Conservation (phyloP, 805 yeast species). For the Teunomyces barrocoloradensis region DNA sequence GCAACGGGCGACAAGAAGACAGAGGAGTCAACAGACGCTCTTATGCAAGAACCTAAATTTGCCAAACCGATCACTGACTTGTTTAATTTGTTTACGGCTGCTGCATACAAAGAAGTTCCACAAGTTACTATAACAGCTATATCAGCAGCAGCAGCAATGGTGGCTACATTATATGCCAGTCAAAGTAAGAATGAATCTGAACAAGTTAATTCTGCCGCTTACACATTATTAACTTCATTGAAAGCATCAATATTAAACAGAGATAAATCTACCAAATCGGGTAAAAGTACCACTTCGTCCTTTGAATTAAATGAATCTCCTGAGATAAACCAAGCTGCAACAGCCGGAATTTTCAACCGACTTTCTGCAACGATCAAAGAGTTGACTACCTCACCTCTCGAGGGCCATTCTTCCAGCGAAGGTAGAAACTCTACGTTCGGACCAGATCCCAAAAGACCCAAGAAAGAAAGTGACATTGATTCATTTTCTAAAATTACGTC, state of each 20-base stretch:
- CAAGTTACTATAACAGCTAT: constrained; percentile 33
- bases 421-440: background rate
- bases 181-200: constrained; percentile 17
- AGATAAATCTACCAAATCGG: background rate
- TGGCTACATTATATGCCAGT: constrained; percentile 36
- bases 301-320: background rate
- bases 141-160: constrained; percentile 35
- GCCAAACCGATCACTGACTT: constrained; percentile 29
- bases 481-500: constrained; percentile 12
- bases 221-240: constrained; percentile 20
- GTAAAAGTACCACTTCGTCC: background rate
- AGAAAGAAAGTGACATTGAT: constrained; percentile 9
- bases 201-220: constrained; percentile 22
- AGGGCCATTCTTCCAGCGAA: constrained; percentile 4
- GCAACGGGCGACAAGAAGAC: constrained; percentile 17
- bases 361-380: constrained; percentile 5
- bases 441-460: constrained; percentile 7
- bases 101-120: constrained; percentile 31
- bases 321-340: constrained; percentile 1
- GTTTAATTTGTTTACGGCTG: constrained; percentile 35
- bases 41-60: constrained; percentile 21
- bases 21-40: constrained; percentile 9
- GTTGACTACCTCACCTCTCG: constrained; percentile 3
- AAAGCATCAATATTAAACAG: constrained; percentile 11
- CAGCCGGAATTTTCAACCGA: constrained; percentile 1